Evolutionary conservation across 352 stramenopile genomes (phyloP), one percentile per base, ranked within the genome.

Genomic region (Pythium coloratum): DNA sequence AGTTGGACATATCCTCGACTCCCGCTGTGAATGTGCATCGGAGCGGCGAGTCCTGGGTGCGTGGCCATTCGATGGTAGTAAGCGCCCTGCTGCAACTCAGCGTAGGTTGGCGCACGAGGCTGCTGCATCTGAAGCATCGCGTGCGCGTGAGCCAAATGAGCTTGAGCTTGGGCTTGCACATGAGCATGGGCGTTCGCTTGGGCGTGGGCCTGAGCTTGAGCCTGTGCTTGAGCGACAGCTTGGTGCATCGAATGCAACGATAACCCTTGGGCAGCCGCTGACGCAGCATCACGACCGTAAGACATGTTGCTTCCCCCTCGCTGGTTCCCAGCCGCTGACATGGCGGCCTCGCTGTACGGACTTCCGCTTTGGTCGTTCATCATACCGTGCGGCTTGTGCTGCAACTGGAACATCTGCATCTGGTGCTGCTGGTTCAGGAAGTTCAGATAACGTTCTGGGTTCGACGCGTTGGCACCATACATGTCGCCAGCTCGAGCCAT

Each of bases 391-490:
- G n/a, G 83, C 68, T 62, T 75, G 54, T 95, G 85, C 38, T 94
- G 86, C 63, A 94, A 67, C 59, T 95, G 86, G 71, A 93, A 88
- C 67, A 95, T 86, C 60, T 95, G 88, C 26, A 95, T 66, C 69
- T 95, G 88, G 54, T 95, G 88, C 57, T 95, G 88, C 77, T 94
- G 89, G 59, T 91, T 93, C 14, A 94, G 70, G 33, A 95, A 74
- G 66, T 91, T 91, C 50, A 95, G 75, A 62, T 95, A 95, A 8
- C 81, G 86, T 50, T 94, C 81, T 9, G 86, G 84, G 58, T 81
- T 94, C 6, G 81, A 76, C 38, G 76, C 47, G 1, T 67, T 67
- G 9, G 73, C 76, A 20, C 40, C 24, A 28, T 78, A 71, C 62
- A 81, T 77, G 51, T 89, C 82, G n/a, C 80, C 66, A 34, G 24